Percentiles rank a stretch among this genome's conserved stretches.
Evolutionary conservation across 179 eudicot species (phyloP).

Genomic region (Gypsophila paniculata): DNA sequence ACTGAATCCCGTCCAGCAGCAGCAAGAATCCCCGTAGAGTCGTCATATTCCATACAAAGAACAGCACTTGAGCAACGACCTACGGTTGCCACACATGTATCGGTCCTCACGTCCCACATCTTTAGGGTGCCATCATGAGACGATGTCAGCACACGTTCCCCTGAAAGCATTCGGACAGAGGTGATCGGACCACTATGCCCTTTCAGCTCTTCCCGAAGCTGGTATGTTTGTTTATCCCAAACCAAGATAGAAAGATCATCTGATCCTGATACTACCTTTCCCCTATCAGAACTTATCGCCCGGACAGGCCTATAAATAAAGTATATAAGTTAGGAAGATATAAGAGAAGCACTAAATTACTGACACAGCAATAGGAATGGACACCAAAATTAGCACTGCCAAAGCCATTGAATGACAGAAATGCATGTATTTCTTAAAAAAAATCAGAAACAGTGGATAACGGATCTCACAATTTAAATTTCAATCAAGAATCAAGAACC

Average conservation of each 20-base stretch:
- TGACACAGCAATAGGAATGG: neutral
- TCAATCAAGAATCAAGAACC: too few relatives aligned
- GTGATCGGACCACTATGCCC: constrained; percentile 80
- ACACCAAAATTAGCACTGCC: neutral
- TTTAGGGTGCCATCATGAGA: constrained; percentile 88
- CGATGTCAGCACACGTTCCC: constrained; percentile 89
- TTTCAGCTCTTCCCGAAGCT: constrained; percentile 86
- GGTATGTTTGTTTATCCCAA: constrained; percentile 91
- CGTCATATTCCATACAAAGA: constrained; percentile 89
- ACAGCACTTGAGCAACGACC: constrained; percentile 84
- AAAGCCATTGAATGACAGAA: neutral
- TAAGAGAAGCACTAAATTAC: neutral
- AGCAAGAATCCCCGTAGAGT: constrained; percentile 74
- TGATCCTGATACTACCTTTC: constrained; percentile 86
- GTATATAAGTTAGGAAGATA: neutral
- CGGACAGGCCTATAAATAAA: constrained; percentile 55
- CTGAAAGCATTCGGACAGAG: constrained; percentile 82
- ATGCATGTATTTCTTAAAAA: neutral
- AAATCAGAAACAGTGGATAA: too few relatives aligned
- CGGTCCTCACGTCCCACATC: constrained; percentile 99
- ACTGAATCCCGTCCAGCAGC: constrained; percentile 85
- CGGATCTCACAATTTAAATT: too few relatives aligned
- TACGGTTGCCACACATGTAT: constrained; percentile 90
- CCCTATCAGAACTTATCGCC: constrained; percentile 84
- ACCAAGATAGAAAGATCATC: constrained; percentile 88